These are phyloP conservation scores for Patellifolia procumbens DNA, from an alignment of 179 eudicot species.

Conservation along the genomic window DNA sequence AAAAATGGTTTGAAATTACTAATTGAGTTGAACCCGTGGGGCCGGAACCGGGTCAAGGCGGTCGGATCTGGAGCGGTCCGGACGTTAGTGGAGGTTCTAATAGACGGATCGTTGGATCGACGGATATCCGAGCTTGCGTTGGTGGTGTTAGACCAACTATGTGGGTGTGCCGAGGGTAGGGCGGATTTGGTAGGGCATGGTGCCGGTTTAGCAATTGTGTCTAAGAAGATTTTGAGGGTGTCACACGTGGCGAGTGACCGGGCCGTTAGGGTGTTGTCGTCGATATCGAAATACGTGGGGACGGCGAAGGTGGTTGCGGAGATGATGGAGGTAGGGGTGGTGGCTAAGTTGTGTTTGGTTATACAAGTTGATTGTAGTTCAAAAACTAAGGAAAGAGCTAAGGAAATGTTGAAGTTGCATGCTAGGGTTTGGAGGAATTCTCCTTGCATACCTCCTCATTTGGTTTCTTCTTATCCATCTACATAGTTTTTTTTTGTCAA, in stretches of 20 bases:
- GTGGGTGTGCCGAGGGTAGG: constrained; percentile 87
- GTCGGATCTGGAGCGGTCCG: constrained; percentile 62
- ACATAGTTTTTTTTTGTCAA: background rate
- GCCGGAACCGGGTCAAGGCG: constrained; percentile 59
- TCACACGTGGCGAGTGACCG: constrained; percentile 54
- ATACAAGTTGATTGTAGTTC: constrained; percentile 56
- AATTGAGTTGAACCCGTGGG: constrained; percentile 57
- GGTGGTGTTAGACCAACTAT: constrained; percentile 53
- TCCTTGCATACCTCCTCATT: constrained; percentile 57
- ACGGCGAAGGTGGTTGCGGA: constrained; percentile 65
- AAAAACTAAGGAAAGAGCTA: constrained; percentile 66
- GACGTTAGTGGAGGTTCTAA: constrained; percentile 57
- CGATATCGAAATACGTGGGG: constrained; percentile 49
- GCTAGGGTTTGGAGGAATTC: constrained; percentile 54
- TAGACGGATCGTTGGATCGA: constrained; percentile 37
- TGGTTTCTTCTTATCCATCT: constrained; percentile 47
- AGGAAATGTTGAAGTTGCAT: constrained; percentile 64
- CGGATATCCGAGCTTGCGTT: constrained; percentile 57
- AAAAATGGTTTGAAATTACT: constrained; percentile 54
- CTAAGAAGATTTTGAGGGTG: constrained; percentile 63
- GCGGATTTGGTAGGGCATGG: constrained; percentile 61
- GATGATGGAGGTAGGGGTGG: constrained; percentile 71
- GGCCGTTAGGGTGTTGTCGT: constrained; percentile 60
- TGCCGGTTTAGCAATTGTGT: constrained; percentile 58
- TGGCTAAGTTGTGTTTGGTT: constrained; percentile 69